These are phyloP conservation scores for Aspergillus fijiensis DNA, from an alignment of 2,329 filamentous ascomycete species.

Conservation along the genomic window DNA sequence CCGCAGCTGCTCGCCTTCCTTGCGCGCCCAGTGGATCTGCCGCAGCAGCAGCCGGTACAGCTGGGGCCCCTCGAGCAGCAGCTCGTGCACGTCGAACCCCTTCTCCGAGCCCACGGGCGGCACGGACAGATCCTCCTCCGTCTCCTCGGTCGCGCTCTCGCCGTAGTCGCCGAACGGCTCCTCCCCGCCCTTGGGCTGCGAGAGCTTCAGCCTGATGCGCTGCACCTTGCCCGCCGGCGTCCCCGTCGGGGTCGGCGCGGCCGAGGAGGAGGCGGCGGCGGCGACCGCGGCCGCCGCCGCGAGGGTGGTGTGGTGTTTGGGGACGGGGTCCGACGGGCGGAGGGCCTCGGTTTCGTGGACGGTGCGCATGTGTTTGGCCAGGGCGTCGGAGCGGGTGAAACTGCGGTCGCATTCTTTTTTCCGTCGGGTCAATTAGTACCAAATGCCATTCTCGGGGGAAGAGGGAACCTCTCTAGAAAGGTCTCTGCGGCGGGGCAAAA, in stretches of 20 bases:
- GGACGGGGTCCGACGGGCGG: slow-evolving; percentile 59
- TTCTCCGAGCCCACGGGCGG: slow-evolving; percentile 42
- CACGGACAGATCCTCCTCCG: slow-evolving; percentile 38
- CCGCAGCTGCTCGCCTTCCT: slow-evolving; percentile 42
- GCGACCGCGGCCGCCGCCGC: slow-evolving; percentile 28
- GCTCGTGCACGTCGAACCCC: slow-evolving; percentile 46
- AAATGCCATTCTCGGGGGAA: neutral
- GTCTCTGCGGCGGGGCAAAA: too few species aligned
- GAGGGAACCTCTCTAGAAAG: too few species aligned
- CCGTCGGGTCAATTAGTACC: neutral
- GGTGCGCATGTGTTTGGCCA: slow-evolving; percentile 98
- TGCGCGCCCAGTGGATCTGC: slow-evolving; percentile 50
- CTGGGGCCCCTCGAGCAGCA: slow-evolving; percentile 42
- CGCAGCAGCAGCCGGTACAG: slow-evolving; percentile 48
- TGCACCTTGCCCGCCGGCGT: slow-evolving; percentile 37
- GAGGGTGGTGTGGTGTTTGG: slow-evolving; percentile 36
- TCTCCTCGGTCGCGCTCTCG: slow-evolving; percentile 28
- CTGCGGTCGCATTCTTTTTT: slow-evolving; percentile 86
- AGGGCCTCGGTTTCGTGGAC: slow-evolving; percentile 96
- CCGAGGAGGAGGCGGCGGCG: slow-evolving; percentile 23
- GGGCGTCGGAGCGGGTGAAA: slow-evolving; percentile 91
- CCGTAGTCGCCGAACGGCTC: slow-evolving; percentile 26
- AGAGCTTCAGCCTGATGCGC: slow-evolving; percentile 45
- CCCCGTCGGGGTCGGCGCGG: slow-evolving; percentile 25
- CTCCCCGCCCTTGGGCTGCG: slow-evolving; percentile 31